Evolutionary conservation across 352 stramenopile genomes (phyloP), one percentile per base, ranked within the genome.

Genomic region (Pythium diclinum): DNA sequence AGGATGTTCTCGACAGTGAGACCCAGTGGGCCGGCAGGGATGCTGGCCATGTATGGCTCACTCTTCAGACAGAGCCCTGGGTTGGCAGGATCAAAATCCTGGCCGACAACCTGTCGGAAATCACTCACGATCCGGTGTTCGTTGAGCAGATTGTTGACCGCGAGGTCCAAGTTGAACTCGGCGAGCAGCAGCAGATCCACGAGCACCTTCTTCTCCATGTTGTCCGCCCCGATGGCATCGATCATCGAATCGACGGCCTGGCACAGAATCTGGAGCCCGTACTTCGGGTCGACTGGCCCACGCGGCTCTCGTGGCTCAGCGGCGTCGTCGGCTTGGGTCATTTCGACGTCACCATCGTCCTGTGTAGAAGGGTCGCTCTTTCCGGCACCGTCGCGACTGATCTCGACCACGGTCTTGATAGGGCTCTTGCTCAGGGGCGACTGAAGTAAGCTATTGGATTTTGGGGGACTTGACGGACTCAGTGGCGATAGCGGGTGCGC

Each of bases 1-100:
- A 94, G 56, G 30, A 94, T 92, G 36, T 96, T 96, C 60, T 96
- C 87, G n/a, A 96, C 87, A 0, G 87, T 96, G 25, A 96, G 75
- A 19, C 87, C 87, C 32, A 96, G 72, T 1, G 87, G 84, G 1
- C 87, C 87, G 1, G 85, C 73, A n/a, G 87, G 87, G 63, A 96
- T 92, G 5, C 75, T 86, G 13, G 83, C 85, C 9, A 71, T 54
- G 47, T 96, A 96, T 14, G 79, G 69, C 5, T 79, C 78, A 14
- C 62, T 75, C 28, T 77, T 76, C 71, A 87, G 83, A 34, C 78
- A 79, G 32, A 74, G 78, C 1, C 69, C 68, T 42, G 71, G 72
- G 16, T 83, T 74, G n/a, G 83, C 69, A 7, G 77, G 74, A 33
- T 92, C 73, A 73, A 81, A 92, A 53, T 92, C 71, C 55, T 78